phyloP scores from a whole-genome alignment of 306 rosid genomes.

The Begonia peltatifolia region DNA sequence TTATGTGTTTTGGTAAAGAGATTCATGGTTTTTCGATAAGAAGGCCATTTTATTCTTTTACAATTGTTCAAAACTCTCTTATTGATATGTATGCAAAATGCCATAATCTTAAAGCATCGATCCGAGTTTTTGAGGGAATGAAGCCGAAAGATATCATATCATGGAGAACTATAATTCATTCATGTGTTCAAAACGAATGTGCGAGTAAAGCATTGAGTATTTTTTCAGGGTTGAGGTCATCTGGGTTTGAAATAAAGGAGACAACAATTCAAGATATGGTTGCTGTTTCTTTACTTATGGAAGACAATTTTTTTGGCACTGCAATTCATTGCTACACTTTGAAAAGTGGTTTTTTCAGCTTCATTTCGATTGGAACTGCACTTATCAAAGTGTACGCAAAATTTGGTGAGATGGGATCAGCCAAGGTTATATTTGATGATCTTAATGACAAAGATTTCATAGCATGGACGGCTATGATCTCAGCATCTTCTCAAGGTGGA shows the following conservation, averaged over 20 bases:
- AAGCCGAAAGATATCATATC: constrained; percentile 10
- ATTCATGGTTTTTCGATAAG: constrained; percentile 13
- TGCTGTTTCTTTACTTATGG: constrained; percentile 6
- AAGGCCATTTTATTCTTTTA: constrained; percentile 2
- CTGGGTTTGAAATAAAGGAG: constrained; percentile 1
- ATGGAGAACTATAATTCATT: constrained; percentile 10
- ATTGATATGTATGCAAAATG: constrained; percentile 15
- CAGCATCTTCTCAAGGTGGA: constrained; percentile 12
- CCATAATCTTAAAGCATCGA: constrained; percentile 9
- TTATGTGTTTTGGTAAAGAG: constrained; percentile 10
- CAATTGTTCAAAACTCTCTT: constrained; percentile 8
- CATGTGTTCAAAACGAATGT: constrained; percentile 10
- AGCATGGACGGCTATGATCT: constrained; percentile 14
- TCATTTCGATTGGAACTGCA: constrained; percentile 13
- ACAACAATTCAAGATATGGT: constrained; percentile 4
- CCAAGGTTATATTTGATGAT: constrained; percentile 10
- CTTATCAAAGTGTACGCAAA: constrained; percentile 12
- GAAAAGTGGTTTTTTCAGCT: constrained; percentile 9
- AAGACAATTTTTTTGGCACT: constrained; percentile 7
- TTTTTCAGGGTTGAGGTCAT: constrained; percentile 5
- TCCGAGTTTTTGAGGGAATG: constrained; percentile 5
- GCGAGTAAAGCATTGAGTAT: constrained; percentile 7
- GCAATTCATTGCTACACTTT: constrained; percentile 9
- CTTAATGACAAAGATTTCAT: constrained; percentile 11
- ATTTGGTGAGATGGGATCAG: constrained; percentile 12